These are phyloP conservation scores for Penicillium sp. DNA, from an alignment of 2,329 filamentous ascomycete genomes.

Conservation along the genomic window DNA sequence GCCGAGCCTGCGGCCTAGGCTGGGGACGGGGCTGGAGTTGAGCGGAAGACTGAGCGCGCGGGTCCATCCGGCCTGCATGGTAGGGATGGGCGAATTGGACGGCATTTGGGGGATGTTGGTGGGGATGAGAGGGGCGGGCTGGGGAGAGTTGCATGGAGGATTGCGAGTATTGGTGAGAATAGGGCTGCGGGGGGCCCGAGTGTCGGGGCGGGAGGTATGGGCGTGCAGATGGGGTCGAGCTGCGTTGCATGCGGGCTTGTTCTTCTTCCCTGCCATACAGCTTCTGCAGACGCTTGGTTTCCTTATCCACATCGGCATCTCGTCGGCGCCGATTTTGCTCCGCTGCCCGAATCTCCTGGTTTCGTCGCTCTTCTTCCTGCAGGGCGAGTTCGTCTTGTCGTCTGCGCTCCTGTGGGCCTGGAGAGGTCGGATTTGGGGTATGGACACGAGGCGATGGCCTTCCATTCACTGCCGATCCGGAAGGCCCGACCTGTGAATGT, in stretches of 20 bases:
- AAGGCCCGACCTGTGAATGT: constrained; percentile 7
- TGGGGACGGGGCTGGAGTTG: constrained; percentile 20
- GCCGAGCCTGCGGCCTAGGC: constrained; percentile 2
- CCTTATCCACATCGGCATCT: constrained; percentile 65
- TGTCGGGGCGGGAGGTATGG: constrained; percentile 21
- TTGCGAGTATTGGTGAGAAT: constrained; percentile 18
- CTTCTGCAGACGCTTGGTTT: constrained; percentile 71
- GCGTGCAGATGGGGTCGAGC: constrained; percentile 10
- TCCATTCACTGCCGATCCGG: constrained; percentile 13
- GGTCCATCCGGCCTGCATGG: constrained; percentile 12
- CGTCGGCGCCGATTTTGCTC: constrained; percentile 47
- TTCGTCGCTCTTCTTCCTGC: constrained; percentile 53
- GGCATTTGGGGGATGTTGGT: constrained; percentile 13
- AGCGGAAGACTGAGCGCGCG: constrained; percentile 22
- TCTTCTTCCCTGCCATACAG: constrained; percentile 54
- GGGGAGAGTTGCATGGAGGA: constrained; percentile 24
- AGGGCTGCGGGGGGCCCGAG: constrained; percentile 17
- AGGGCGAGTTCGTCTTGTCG: constrained; percentile 45
- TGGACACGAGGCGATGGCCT: constrained; percentile 9
- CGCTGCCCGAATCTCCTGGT: constrained; percentile 53
- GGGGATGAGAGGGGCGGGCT: constrained; percentile 16
- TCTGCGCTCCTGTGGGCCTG: constrained; percentile 17
- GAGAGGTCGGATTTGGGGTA: constrained; percentile 14
- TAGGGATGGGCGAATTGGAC: constrained; percentile 21
- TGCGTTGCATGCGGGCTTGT: constrained; percentile 27